Evolutionary conservation across 2,329 filamentous ascomycete genomes (phyloP), one percentile per base, ranked within the genome.

Genomic region (Cercospora sojina): DNA sequence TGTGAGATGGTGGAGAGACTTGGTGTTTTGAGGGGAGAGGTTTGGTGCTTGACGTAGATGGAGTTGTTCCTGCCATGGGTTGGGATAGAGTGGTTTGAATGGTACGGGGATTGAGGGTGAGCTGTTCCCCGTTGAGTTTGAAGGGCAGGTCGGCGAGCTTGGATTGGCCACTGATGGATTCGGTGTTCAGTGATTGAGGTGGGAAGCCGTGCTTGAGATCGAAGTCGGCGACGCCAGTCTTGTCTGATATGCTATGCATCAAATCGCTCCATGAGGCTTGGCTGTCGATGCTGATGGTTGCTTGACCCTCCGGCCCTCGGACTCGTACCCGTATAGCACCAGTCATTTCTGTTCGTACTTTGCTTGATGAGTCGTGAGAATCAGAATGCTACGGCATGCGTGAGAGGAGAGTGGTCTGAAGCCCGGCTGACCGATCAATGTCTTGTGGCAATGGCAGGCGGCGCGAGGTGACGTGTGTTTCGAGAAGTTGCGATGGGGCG

Each of bases 141-240:
- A 90, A 77, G 8, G 84, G 86, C 1, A 88, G 82, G 62, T 88
- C 84, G 31, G 76, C 82, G 73, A 86, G 85, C 69, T 74, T 80
- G 69, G 80, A 85, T 32, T 77, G 74, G 70, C 79, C 77, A 65
- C 86, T 82, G 31, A 84, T 83, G 47, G 80, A 76, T 41, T 86
- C 83, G 9, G 90, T 81, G 38, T 87, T 83, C 16, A 98, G 84
- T 0, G 87, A 82, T 74, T 89, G 88, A 25, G 91, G 89, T 0
- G 94, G 94, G 73, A 91, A 96, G 38, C 92, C 92, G 79, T 90
- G 92, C 82, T 95, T 97, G 69, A 96, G 82, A 51, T 90, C 86
- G 74, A 94, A 93, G 13, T 83, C 82, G 6, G 83, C 74, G 16
- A 94, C 83, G 4, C 86, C 86, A 1, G 91, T 91, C 74, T 87